phyloP scores from a whole-genome alignment of 495 filamentous ascomycete species.

The Terfezia claveryi region DNA sequence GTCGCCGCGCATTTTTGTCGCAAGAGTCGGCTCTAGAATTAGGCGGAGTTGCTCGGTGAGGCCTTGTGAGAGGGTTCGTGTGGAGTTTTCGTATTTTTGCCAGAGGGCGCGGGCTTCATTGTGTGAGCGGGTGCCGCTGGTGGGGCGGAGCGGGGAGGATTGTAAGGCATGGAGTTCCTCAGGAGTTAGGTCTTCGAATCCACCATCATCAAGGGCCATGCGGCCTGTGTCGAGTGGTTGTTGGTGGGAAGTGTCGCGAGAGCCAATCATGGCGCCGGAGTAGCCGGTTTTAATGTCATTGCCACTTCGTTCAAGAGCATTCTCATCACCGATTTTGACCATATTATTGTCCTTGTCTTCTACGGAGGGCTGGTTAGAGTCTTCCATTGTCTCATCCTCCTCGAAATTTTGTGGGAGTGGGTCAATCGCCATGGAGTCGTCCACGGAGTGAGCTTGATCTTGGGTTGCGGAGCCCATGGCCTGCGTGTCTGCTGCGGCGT shows the following conservation, averaged over 20 bases:
- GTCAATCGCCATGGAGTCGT: slow-evolving; percentile 67
- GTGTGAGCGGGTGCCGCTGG: slow-evolving; percentile 15
- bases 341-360: slow-evolving; percentile 22
- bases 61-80: slow-evolving; percentile 62
- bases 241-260: slow-evolving; percentile 3
- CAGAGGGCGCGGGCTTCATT: slow-evolving; percentile 58
- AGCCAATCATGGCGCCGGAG: slow-evolving; percentile 22
- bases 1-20: slow-evolving; percentile 88
- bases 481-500: slow-evolving; percentile 60
- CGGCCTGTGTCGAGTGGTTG: slow-evolving; percentile 47
- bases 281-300: slow-evolving; percentile 21
- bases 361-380: slow-evolving; percentile 26
- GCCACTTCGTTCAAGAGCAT: slow-evolving; percentile 24
- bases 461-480: slow-evolving; percentile 73
- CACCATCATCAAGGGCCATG: slow-evolving; percentile 20
- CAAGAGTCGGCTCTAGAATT: slow-evolving; percentile 80
- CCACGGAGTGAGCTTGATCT: slow-evolving; percentile 61
- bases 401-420: slow-evolving; percentile 32
- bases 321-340: slow-evolving; percentile 22
- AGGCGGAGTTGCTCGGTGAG: slow-evolving; percentile 85
- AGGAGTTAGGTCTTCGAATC: not conserved
- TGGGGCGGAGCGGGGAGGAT: slow-evolving; percentile 12
- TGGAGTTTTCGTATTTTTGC: slow-evolving; percentile 61
- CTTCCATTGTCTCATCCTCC: slow-evolving; percentile 33
- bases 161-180: slow-evolving; percentile 20